Evolutionary conservation across 805 yeast species (phyloP).

Genomic region (Candida sanyiensis): DNA sequence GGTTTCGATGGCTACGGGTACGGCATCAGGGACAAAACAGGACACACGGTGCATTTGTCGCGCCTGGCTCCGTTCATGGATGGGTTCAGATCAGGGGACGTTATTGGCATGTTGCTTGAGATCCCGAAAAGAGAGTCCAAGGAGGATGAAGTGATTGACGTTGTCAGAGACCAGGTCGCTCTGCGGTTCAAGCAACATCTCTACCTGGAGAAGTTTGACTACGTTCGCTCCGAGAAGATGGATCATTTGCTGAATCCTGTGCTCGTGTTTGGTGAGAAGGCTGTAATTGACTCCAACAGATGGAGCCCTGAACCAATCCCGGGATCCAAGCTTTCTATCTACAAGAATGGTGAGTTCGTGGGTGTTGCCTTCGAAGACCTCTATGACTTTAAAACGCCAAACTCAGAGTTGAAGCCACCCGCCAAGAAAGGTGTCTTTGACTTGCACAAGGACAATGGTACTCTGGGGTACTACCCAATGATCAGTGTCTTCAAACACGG

Average conservation of each 20-base stretch:
- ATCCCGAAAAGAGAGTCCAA: slow-evolving; percentile 45
- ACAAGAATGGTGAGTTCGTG: slow-evolving; percentile 64
- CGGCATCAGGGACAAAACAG: slow-evolving; percentile 75
- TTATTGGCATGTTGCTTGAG: slow-evolving; percentile 68
- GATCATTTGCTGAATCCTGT: slow-evolving; percentile 70
- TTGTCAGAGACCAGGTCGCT: slow-evolving; percentile 80
- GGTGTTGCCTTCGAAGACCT: slow-evolving; percentile 66
- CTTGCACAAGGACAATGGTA: slow-evolving; percentile 66
- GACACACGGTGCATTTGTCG: slow-evolving; percentile 71
- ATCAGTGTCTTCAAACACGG: slow-evolving; percentile 80
- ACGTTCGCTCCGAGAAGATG: slow-evolving; percentile 61
- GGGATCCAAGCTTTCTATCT: slow-evolving; percentile 60
- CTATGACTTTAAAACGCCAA: slow-evolving; percentile 75
- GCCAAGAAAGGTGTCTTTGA: slow-evolving; percentile 31
- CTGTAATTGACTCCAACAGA: slow-evolving; percentile 45
- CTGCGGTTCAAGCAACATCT: slow-evolving; percentile 71
- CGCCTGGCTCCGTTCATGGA: slow-evolving; percentile 54
- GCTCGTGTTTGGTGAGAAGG: slow-evolving; percentile 63
- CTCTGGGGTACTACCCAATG: slow-evolving; percentile 88
- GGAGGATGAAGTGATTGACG: slow-evolving; percentile 34
- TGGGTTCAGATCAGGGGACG: slow-evolving; percentile 71
- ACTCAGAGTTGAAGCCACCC: slow-evolving; percentile 46
- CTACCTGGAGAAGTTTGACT: slow-evolving; percentile 83
- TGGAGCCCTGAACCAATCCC: slow-evolving; percentile 44
- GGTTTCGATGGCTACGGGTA: slow-evolving; percentile 95